Percentiles rank a stretch among this genome's conserved stretches.
Evolutionary conservation across 306 rosid genomes (phyloP).

Genomic region (Citrullus colocynthis): DNA sequence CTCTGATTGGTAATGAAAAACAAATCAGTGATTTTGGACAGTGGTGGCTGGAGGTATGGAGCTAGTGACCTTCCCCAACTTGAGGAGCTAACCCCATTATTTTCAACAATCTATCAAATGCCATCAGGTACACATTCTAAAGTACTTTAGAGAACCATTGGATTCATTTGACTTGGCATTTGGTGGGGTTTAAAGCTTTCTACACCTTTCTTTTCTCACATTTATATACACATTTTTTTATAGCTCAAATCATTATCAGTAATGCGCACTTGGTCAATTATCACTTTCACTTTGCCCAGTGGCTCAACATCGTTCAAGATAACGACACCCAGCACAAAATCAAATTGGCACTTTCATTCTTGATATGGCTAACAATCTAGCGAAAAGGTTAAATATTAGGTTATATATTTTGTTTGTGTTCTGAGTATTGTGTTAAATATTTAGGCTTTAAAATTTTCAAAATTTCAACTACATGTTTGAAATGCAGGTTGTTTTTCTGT

Average conservation of each 20-base stretch:
- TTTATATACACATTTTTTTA: not conserved
- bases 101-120: conserved; percentile 5
- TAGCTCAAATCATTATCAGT: not conserved
- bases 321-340: not conserved
- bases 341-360: not conserved
- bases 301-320: conserved; percentile 7
- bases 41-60: not conserved
- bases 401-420: not conserved
- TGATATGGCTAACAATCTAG: not conserved
- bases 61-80: conserved; percentile 30
- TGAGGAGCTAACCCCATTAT: conserved; percentile 42
- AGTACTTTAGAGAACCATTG: conserved; percentile 5
- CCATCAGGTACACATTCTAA: conserved; percentile 8
- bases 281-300: conserved; percentile 5
- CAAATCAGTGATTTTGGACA: not conserved
- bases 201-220: conserved; percentile 26
- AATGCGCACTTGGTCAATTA: conserved; percentile 12
- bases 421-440: not conserved
- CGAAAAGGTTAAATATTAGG: not conserved
- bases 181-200: conserved; percentile 39
- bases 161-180: conserved; percentile 25
- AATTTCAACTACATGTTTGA: not conserved
- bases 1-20: not conserved
- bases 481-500: not conserved
- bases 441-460: not conserved